Evolutionary conservation across 352 stramenopile genomes (phyloP), one percentile per base, ranked within the genome.

Genomic region (Phytophthora capsici): DNA sequence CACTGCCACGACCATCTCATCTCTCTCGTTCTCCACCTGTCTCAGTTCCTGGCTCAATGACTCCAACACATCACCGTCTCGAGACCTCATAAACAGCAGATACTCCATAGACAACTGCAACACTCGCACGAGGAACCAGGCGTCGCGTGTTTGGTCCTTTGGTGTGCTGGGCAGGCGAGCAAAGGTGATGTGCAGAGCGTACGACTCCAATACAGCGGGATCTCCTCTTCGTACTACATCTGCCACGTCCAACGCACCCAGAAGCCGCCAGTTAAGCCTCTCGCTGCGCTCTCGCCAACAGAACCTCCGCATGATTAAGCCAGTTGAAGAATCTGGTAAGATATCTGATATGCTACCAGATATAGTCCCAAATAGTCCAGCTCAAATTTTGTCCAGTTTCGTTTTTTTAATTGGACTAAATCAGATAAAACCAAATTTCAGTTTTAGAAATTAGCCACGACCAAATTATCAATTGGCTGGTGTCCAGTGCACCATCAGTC

Each of bases 31-130:
- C 44, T 83, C 69, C 57, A 80, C 63, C 19, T 67, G 50, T 22
- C 57, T 44, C 30, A 90, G 63, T 57, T 93, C 77, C 34, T 88
- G 59, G 6, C 65, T 61, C 19, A 90, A 53, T 16, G 78, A 77
- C 26, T 91, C 73, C 6, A 93, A 49, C 26, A 89, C 63, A 13
- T 79, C 57, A 6, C 72, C 67, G 34, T 91, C 85, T 19, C 77
- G 61, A 6, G 82, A 68, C 1, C 85, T 67, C 63, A 91, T 76
- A 57, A 82, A 94, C 12, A 92, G 77, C 53, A 94, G 26, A 68
- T 86, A 94, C 61, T 94, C 85, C 78, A 89, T 90, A 8, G 85
- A 53, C 36, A 94, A 63, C 66, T 94, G 85, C 23, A 94, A 48
- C 34, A 91, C 45, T 4, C 81, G 81, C 66, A 90, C 74, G 13